Base-by-base conservation (phyloP, 73 alveolate species). In the Paramecium tetraurelia region DNA sequence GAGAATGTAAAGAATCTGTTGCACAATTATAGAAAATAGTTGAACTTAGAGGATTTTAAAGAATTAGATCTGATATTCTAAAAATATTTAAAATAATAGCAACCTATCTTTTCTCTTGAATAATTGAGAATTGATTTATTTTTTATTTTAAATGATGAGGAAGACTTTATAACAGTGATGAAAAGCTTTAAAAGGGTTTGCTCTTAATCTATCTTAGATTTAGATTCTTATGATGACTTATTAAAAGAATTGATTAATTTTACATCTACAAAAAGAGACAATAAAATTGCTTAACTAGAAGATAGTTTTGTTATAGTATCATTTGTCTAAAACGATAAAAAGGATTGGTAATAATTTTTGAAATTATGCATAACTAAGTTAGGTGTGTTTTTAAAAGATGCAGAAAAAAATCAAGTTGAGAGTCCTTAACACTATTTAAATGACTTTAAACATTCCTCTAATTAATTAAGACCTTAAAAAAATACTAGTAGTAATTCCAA, bases 151-250 rank as follows among this genome's bases (percentile, higher is more conserved):
- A 44, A 41, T 44, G 90, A 80, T 46, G 70, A 80, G 27, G 90
- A 80, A 10, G 90, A 80, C 9, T 80, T 80, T 48, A 63, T 7
- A 44, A 43, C 72, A 8, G 57, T 80, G 4, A 80, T 80, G 75
- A 80, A 80, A 44, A 48, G 90, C 18, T 46, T 80, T 41, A 80
- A 80, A 31, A 80, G 90, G 27, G 90, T 80, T 41, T 80, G 76
- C 11, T 21, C 75, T 41, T 24, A 80, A 80, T 22, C 90, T 10
- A 80, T n/a, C 3, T 20, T 80, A 44, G 90, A 80, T 80, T 24
- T 80, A 12, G 46, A 80, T 18, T 24, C 35, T 31, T 80, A 80
- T 80, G 90, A 80, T 22, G 90, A 80, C 2, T 80, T 80, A 40
- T 44, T 80, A 41, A 43, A 44, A 22, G 48, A 44, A 18, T 80